Percentiles rank a stretch among this genome's conserved stretches.
phyloP scores from a whole-genome alignment of 2,329 filamentous ascomycete genomes.

The Colletotrichum truncatum region DNA sequence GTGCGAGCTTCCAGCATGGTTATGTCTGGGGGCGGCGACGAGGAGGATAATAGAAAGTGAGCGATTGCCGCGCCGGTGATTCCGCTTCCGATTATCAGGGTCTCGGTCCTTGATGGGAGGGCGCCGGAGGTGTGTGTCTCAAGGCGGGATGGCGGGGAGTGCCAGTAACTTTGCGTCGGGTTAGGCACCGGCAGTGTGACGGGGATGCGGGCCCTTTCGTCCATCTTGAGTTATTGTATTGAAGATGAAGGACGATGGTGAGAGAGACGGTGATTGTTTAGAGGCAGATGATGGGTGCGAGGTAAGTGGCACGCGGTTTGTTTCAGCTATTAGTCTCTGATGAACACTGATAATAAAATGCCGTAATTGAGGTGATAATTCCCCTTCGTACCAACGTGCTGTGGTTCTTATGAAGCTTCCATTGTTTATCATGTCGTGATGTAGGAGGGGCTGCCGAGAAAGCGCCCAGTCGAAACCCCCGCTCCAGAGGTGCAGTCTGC shows the following conservation, averaged over 20 bases:
- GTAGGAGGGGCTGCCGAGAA: neutral
- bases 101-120: slow-evolving; percentile 51
- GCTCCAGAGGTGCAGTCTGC: neutral
- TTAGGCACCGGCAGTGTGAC: slow-evolving; percentile 45
- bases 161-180: slow-evolving; percentile 57
- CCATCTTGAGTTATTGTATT: slow-evolving; percentile 2
- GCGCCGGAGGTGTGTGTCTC: slow-evolving; percentile 32
- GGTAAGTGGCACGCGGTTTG: no score
- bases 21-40: slow-evolving; percentile 36
- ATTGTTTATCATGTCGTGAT: neutral
- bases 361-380: no score
- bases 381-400: no score
- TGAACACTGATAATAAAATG: no score
- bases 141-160: slow-evolving; percentile 48
- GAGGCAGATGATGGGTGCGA: neutral
- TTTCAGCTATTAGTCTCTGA: no score
- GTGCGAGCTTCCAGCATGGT: slow-evolving; percentile 60
- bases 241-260: neutral
- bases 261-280: neutral
- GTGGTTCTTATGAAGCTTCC: no score
- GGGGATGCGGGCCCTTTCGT: slow-evolving; percentile 11
- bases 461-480: neutral
- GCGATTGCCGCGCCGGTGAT: slow-evolving; percentile 58
- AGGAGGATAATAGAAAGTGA: slow-evolving; percentile 32
- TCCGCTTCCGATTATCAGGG: slow-evolving; percentile 64